These are phyloP conservation scores for Hyaloscypha variabilis DNA, from an alignment of 495 filamentous ascomycete species.

Conservation along the genomic window DNA sequence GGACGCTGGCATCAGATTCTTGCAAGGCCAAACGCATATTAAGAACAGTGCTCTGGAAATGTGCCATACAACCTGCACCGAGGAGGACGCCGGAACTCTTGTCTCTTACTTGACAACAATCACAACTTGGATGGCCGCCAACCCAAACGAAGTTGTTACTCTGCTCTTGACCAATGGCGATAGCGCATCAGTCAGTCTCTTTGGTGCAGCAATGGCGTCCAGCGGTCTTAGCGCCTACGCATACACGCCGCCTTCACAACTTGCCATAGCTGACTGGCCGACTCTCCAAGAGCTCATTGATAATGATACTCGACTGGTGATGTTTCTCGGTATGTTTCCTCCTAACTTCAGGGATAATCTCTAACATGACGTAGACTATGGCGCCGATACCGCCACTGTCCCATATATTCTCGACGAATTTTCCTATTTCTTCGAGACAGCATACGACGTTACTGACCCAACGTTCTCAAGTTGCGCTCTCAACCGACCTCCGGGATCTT, in stretches of 20 bases:
- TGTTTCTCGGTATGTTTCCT: slow-evolving; percentile 43
- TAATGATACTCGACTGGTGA: slow-evolving; percentile 49
- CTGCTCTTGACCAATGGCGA: slow-evolving; percentile 86
- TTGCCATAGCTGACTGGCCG: slow-evolving; percentile 80
- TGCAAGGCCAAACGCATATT: slow-evolving; percentile 85
- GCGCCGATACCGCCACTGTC: slow-evolving; percentile 74
- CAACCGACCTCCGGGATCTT: slow-evolving; percentile 68
- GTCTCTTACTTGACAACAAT: slow-evolving; percentile 42
- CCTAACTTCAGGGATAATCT: not conserved
- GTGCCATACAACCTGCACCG: slow-evolving; percentile 75
- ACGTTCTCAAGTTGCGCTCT: slow-evolving; percentile 65
- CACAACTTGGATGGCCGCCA: slow-evolving; percentile 30
- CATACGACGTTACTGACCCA: slow-evolving; percentile 65
- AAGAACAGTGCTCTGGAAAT: slow-evolving; percentile 37
- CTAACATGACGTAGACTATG: slow-evolving; percentile 64
- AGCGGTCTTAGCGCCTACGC: slow-evolving; percentile 70
- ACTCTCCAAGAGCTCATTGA: slow-evolving; percentile 80
- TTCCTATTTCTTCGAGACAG: slow-evolving; percentile 75
- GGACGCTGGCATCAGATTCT: slow-evolving; percentile 86
- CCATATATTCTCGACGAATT: slow-evolving; percentile 81
- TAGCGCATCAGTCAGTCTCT: slow-evolving; percentile 61
- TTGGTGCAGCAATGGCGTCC: slow-evolving; percentile 59
- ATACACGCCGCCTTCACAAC: slow-evolving; percentile 70
- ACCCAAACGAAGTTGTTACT: slow-evolving; percentile 91
- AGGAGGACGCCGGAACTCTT: slow-evolving; percentile 79